These are phyloP conservation scores for Ramaria sp. DNA, from an alignment of 768 basidiomycete species.

Conservation along the genomic window DNA sequence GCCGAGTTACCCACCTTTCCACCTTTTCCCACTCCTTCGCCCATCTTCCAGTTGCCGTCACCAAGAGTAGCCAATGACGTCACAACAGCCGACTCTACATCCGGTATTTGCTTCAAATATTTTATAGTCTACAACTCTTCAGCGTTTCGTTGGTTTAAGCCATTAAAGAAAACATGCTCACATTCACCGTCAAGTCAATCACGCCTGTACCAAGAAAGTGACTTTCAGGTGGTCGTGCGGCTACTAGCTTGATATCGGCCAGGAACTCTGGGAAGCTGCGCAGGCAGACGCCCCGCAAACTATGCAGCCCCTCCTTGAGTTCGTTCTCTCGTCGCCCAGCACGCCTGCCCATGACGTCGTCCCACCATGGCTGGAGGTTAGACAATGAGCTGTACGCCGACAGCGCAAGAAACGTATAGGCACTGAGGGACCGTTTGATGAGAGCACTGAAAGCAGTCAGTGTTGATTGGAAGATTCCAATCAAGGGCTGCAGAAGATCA, in stretches of 20 bases:
- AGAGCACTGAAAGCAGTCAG: slow-evolving; percentile 50
- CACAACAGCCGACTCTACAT: slow-evolving; percentile 56
- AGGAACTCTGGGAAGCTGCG: slow-evolving; percentile 79
- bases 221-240: slow-evolving; percentile 33
- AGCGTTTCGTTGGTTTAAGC: neutral
- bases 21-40: slow-evolving; percentile 56
- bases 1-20: slow-evolving; percentile 31
- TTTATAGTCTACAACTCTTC: slow-evolving; percentile 38
- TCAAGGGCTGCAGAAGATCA: slow-evolving; percentile 52
- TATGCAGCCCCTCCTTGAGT: slow-evolving; percentile 56
- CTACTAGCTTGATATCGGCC: slow-evolving; percentile 64
- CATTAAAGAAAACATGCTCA: slow-evolving; percentile 11
- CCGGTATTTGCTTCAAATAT: slow-evolving; percentile 60
- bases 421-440: slow-evolving; percentile 59
- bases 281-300: slow-evolving; percentile 57
- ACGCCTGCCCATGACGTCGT: slow-evolving; percentile 45
- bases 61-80: slow-evolving; percentile 60
- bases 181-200: slow-evolving; percentile 38
- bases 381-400: slow-evolving; percentile 50
- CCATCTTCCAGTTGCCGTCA: slow-evolving; percentile 91
- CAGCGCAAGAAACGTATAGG: slow-evolving; percentile 71
- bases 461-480: slow-evolving; percentile 54
- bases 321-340: slow-evolving; percentile 46
- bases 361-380: slow-evolving; percentile 52
- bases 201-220: slow-evolving; percentile 55